A percentile compares a stretch with the other conserved stretches of the same genome.
These are phyloP conservation scores for Lycium barbarum DNA, from an alignment of 257 asterid genomes.

Conservation along the genomic window DNA sequence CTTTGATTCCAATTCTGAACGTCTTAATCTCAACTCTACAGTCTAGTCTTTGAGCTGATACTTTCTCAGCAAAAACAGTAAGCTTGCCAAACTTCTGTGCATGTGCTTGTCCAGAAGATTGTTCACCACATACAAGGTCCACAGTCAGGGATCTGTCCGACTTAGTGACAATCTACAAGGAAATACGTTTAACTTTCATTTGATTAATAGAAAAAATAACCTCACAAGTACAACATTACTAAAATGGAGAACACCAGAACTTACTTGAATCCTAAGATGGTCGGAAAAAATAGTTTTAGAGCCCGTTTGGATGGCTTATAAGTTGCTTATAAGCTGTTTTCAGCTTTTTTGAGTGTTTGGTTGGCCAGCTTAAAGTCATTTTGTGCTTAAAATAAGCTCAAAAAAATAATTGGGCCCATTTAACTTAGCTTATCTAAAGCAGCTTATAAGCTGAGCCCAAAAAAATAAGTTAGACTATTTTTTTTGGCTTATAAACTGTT, in stretches of 20 bases:
- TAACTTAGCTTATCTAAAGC: no score
- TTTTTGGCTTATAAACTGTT: no score
- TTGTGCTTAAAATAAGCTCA: no score
- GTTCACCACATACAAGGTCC: slow-evolving; percentile 61
- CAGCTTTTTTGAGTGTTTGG: no score
- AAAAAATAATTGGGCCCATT: no score
- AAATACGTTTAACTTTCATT: not conserved
- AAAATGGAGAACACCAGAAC: not conserved
- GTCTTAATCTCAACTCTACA: slow-evolving; percentile 77
- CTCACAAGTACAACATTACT: not conserved
- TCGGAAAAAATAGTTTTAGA: not conserved
- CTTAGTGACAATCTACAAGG: slow-evolving; percentile 73
- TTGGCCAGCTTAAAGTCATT: no score
- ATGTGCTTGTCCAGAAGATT: slow-evolving; percentile 50
- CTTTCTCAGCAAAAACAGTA: slow-evolving; percentile 78
- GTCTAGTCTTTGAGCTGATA: slow-evolving; percentile 79
- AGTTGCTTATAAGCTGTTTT: no score
- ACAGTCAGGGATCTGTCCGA: slow-evolving; percentile 60
- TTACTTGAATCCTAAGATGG: not conserved
- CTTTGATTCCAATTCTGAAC: slow-evolving; percentile 87
- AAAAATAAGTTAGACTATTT: no score
- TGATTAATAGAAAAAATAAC: not conserved
- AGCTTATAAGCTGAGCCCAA: no score
- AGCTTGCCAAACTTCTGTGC: slow-evolving; percentile 68
- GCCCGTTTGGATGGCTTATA: no score